Evolutionary conservation across 2,329 filamentous ascomycete genomes (phyloP).

Genomic region (Aspergillus felis): DNA sequence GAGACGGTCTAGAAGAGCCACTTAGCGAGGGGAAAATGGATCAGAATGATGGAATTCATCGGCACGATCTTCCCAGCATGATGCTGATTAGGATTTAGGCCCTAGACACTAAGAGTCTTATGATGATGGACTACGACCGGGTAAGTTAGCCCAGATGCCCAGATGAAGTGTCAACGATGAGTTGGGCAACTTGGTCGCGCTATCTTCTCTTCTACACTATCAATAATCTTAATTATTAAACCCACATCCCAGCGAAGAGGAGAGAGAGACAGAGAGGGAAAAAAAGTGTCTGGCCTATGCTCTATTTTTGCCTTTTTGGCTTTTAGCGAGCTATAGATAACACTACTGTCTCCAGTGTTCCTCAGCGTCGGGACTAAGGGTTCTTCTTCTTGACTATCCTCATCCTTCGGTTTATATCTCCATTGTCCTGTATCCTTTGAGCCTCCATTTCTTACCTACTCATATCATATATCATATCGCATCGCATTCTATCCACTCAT

Average conservation of each 20-base stretch:
- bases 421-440: neutral
- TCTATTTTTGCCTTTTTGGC: constrained; percentile 6
- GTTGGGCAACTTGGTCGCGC: neutral
- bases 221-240: constrained; percentile 2
- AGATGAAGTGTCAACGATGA: neutral
- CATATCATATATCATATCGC: neutral
- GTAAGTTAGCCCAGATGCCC: neutral
- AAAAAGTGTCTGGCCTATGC: neutral
- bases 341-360: neutral
- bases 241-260: neutral
- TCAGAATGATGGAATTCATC: constrained; percentile 8
- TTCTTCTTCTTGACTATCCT: neutral
- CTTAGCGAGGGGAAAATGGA: constrained; percentile 4
- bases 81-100: constrained; percentile 1
- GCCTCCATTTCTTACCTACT: constrained; percentile 1
- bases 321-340: constrained; percentile 5
- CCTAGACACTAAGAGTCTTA: neutral
- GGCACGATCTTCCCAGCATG: constrained; percentile 13
- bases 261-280: neutral
- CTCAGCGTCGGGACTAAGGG: neutral
- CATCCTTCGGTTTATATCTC: constrained; percentile 1
- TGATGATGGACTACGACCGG: neutral
- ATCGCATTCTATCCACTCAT: constrained; percentile 47
- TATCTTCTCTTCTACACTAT: neutral
- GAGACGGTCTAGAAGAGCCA: constrained; percentile 1